These are phyloP conservation scores for Conringia planisiliqua DNA, from an alignment of 345 rosid species.

Conservation along the genomic window DNA sequence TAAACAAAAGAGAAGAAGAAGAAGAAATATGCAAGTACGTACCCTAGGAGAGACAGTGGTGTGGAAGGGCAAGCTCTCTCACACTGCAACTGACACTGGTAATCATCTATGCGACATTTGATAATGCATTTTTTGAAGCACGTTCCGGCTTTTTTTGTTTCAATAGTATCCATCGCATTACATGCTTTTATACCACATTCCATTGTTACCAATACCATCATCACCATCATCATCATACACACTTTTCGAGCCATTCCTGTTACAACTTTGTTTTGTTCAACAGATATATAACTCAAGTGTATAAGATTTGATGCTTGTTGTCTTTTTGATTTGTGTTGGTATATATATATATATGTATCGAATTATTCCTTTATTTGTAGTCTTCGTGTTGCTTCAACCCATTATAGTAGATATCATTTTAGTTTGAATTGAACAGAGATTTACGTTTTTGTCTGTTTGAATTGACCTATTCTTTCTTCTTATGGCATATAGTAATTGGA, in stretches of 20 bases:
- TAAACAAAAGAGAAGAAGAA: not conserved
- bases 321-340: not conserved
- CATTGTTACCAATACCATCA: not conserved
- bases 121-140: not conserved
- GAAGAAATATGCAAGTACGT: not conserved
- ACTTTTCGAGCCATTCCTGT: not conserved
- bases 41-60: not conserved
- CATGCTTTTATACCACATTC: not conserved
- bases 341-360: not conserved
- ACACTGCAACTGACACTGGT: not conserved
- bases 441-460: not conserved
- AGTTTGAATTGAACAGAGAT: not conserved
- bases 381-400: not conserved
- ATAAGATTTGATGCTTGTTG: not conserved
- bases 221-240: not conserved
- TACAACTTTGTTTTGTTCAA: not conserved
- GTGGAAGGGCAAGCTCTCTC: not conserved
- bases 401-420: not conserved
- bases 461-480: not conserved
- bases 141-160: not conserved
- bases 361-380: not conserved
- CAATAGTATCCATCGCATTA: not conserved
- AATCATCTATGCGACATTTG: not conserved
- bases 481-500: not conserved
- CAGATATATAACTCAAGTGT: not conserved